phyloP scores from a whole-genome alignment of 2,329 filamentous ascomycete species.

The Exutisphaerella laricina region DNA sequence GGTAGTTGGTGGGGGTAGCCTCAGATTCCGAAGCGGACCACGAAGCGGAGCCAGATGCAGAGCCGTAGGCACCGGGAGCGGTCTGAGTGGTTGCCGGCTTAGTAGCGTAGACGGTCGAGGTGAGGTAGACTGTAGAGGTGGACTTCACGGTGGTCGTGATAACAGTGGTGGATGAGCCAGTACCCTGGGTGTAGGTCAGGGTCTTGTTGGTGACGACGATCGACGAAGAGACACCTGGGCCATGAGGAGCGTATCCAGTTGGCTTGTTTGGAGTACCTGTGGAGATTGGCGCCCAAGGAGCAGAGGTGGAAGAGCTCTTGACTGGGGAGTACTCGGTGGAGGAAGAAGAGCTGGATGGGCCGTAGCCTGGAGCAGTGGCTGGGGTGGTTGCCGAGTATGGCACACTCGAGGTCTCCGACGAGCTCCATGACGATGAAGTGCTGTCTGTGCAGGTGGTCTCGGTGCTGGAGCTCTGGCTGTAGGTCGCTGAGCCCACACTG shows the following conservation, averaged over 20 bases:
- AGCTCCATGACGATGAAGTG: too few species aligned
- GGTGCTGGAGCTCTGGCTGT: too few species aligned
- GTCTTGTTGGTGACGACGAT: constrained; percentile 29
- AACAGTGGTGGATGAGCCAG: constrained; percentile 31
- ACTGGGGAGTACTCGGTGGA: constrained; percentile 11
- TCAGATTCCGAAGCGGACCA: too few species aligned
- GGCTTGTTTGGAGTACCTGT: constrained; percentile 17
- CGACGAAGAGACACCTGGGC: constrained; percentile 19
- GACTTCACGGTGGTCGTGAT: constrained; percentile 33
- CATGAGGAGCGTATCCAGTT: constrained; percentile 15
- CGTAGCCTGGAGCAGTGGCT: not conserved
- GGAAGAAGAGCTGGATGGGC: constrained; percentile 6
- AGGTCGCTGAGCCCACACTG: too few species aligned
- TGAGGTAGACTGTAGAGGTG: constrained; percentile 32
- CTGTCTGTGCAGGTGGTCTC: not conserved
- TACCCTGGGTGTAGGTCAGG: constrained; percentile 33
- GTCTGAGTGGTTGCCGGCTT: constrained; percentile 11
- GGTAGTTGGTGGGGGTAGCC: constrained; percentile 16
- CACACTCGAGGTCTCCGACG: constrained; percentile 27
- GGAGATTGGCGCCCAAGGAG: constrained; percentile 10
- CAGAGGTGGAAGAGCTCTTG: constrained; percentile 5
- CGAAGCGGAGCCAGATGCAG: constrained; percentile 8
- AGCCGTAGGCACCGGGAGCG: constrained; percentile 1
- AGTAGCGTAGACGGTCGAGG: constrained; percentile 26
- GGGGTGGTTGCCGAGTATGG: constrained; percentile 26